Conservation (phyloP, 2,329 filamentous ascomycete species). For the Trichophyton simii region DNA sequence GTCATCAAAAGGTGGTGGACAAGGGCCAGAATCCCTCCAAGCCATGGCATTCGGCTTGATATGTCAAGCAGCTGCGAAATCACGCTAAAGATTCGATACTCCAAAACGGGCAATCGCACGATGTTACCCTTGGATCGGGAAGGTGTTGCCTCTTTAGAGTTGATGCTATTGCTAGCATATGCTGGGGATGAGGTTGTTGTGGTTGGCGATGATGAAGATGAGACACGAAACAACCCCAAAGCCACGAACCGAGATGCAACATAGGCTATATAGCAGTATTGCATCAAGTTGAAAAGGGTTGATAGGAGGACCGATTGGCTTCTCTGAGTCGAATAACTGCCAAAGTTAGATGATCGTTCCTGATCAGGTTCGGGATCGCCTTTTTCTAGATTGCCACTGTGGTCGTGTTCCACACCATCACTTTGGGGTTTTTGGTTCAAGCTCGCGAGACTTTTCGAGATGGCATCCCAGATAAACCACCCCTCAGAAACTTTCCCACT, state of each 20-base stretch:
- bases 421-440: conserved; percentile 21
- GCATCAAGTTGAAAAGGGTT: conserved; percentile 41
- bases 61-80: conserved; percentile 61
- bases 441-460: conserved; percentile 55
- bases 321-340: conserved; percentile 17
- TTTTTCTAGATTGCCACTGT: not conserved
- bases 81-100: conserved; percentile 67
- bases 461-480: conserved; percentile 75
- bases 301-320: conserved; percentile 26
- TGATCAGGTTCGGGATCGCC: conserved; percentile 12
- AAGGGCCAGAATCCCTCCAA: conserved; percentile 61
- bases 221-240: conserved; percentile 52
- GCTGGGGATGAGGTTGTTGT: conserved; percentile 35
- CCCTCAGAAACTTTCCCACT: conserved; percentile 71
- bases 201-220: conserved; percentile 30
- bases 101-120: conserved; percentile 51
- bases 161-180: not conserved
- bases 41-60: conserved; percentile 78
- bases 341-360: conserved; percentile 4
- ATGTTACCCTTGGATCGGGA: conserved; percentile 21
- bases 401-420: conserved; percentile 20
- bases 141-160: conserved; percentile 8
- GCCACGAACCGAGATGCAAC: conserved; percentile 55
- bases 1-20: conserved; percentile 59
- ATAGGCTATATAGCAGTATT: conserved; percentile 41